Base-by-base conservation (phyloP, 345 rosid species). In the Ceriops tagal region DNA sequence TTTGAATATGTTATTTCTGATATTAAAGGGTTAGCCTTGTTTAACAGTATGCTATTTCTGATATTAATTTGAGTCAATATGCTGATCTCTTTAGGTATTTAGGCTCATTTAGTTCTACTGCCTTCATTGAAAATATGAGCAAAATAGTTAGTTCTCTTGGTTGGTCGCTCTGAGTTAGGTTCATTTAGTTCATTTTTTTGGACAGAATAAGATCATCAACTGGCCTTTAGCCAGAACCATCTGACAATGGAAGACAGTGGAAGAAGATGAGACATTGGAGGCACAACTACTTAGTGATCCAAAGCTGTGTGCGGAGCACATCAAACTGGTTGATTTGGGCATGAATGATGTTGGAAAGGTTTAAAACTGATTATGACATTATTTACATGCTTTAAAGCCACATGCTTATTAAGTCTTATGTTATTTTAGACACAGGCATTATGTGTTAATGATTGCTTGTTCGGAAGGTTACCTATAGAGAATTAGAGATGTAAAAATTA, bases 311-410 rank as follows among this genome's bases (percentile, higher is more conserved):
- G 98, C 96, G 35, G 95, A 88, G 63, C 98, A 93, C 77, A 83
- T 83, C 24, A 93, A 91, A 95, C 86, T 93, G 65, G 98, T 91
- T 28, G 98, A 93, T 83, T 81, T 91, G 70, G 95, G 92, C 16
- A 85, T 95, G 28, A 93, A 91, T 27, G 97, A 93, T 66, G 90
- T 89, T 32, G 98, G 98, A 80, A 89, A 93, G 83, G 96, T 89
- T 28, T 32, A 51, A 24, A 43, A 24, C 28, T 64, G 34, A 55
- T 20, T 47, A 11, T 30, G 20, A 53, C 26, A 6, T 5, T 16
- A 62, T 26, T 21, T 62, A 15, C 34, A 31, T 21, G 55, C 31
- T 8, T 57, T 3, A 8, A 66, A 26, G 39, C 31, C 34, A 9
- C 51, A 46, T 67, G 6, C 7, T 16, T 13, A 60, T 11, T 30